Conservation (phyloP, 1,284 basidiomycete species). For the Ceratobasidium sp. region DNA sequence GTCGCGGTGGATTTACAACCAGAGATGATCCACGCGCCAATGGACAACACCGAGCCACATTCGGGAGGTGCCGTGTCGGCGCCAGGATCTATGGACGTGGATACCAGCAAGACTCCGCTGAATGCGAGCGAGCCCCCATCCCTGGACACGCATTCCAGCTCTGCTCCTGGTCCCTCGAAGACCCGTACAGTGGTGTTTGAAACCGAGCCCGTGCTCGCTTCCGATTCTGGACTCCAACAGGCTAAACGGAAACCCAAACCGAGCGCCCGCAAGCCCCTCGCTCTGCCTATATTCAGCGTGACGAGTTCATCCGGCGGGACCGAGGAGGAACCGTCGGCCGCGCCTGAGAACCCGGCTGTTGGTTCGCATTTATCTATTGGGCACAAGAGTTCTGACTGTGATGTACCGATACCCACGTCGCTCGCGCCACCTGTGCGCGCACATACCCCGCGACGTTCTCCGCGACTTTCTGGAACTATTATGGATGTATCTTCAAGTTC, state of each 20-base stretch:
- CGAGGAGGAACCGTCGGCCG: slow-evolving; percentile 6
- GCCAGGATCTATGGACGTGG: slow-evolving; percentile 11
- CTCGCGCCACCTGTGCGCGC: slow-evolving; percentile 17
- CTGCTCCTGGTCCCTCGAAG: not conserved
- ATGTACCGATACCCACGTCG: slow-evolving; percentile 39
- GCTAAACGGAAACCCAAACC: slow-evolving; percentile 1
- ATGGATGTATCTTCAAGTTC: slow-evolving; percentile 34
- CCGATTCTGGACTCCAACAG: not conserved
- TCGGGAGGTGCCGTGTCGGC: not conserved
- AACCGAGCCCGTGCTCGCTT: slow-evolving; percentile 8
- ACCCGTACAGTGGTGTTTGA: slow-evolving; percentile 12
- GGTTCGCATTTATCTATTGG: slow-evolving; percentile 27
- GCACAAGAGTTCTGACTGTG: slow-evolving; percentile 5
- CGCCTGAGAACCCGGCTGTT: not conserved
- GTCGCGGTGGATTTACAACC: slow-evolving; percentile 1
- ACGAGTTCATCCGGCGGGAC: slow-evolving; percentile 22
- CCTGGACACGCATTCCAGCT: slow-evolving; percentile 13
- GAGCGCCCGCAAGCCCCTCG: slow-evolving; percentile 10
- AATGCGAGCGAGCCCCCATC: not conserved
- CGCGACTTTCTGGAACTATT: slow-evolving; percentile 41
- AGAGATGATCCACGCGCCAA: slow-evolving; percentile 12
- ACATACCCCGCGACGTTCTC: slow-evolving; percentile 42
- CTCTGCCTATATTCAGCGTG: slow-evolving; percentile 28
- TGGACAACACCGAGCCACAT: slow-evolving; percentile 22
- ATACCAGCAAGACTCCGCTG: not conserved